phyloP scores from a whole-genome alignment of 2,329 filamentous ascomycete genomes.

The Xylaria sp. region DNA sequence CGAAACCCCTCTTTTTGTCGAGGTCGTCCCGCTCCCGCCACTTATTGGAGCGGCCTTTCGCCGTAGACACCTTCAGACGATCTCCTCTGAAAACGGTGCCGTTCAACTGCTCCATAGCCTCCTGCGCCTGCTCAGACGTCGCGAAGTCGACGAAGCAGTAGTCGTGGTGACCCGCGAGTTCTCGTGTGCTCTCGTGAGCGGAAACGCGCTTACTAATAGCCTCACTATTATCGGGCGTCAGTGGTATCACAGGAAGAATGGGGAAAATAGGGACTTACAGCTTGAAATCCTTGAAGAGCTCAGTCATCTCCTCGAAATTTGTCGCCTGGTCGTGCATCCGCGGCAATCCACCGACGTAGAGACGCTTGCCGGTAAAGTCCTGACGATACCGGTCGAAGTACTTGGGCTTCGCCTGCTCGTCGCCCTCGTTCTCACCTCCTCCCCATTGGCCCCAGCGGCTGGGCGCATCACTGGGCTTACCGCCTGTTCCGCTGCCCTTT shows the following conservation, averaged over 20 bases:
- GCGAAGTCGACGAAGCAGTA: slow-evolving; percentile 63
- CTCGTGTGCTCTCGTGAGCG: slow-evolving; percentile 49
- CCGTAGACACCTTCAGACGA: slow-evolving; percentile 26
- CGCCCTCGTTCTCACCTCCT: slow-evolving; percentile 22
- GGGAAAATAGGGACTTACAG: slow-evolving; percentile 31
- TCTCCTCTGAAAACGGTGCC: slow-evolving; percentile 27
- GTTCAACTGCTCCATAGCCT: slow-evolving; percentile 43
- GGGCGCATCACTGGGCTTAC: slow-evolving; percentile 26
- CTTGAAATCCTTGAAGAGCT: slow-evolving; percentile 44
- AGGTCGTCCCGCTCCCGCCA: slow-evolving; percentile 25
- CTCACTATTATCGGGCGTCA: slow-evolving; percentile 23
- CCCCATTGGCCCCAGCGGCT: slow-evolving; percentile 44
- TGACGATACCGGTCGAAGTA: slow-evolving; percentile 19
- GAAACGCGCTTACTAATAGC: slow-evolving; percentile 50
- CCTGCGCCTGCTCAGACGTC: slow-evolving; percentile 47
- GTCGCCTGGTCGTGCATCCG: slow-evolving; percentile 45
- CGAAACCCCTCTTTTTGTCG: slow-evolving; percentile 5
- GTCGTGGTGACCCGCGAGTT: slow-evolving; percentile 51
- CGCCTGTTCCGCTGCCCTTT: slow-evolving; percentile 20
- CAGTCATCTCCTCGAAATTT: slow-evolving; percentile 41
- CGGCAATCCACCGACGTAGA: slow-evolving; percentile 48
- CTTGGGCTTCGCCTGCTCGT: slow-evolving; percentile 10
- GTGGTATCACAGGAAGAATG: not conserved
- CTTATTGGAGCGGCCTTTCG: slow-evolving; percentile 23
- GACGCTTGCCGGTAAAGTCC: slow-evolving; percentile 33